phyloP scores from a whole-genome alignment of 108 stramenopile genomes.

The Conticribra guillardii region DNA sequence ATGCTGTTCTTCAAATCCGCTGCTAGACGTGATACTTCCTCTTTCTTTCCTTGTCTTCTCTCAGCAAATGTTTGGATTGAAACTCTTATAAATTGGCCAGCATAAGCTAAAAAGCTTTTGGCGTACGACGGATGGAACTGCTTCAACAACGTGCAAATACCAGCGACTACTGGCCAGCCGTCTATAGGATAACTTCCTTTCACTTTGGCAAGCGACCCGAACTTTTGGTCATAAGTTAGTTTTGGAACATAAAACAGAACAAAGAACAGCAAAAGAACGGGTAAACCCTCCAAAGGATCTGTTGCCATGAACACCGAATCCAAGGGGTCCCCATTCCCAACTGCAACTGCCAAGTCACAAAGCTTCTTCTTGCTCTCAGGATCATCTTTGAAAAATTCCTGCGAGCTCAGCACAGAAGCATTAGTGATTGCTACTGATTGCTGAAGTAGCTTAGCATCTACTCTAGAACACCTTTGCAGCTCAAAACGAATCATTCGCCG shows the following conservation, averaged over 20 bases:
- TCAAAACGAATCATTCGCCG: conserved; percentile 50
- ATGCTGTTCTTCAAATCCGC: conserved; percentile 47
- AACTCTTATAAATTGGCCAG: conserved; percentile 62
- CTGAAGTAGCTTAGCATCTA: conserved; percentile 57
- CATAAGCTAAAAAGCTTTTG: conserved; percentile 48
- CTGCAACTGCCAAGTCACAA: conserved; percentile 45
- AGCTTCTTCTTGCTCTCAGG: conserved; percentile 31
- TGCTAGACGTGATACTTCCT: conserved; percentile 37
- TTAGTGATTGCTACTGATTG: conserved; percentile 40
- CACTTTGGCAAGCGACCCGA: conserved; percentile 47
- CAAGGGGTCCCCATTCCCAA: conserved; percentile 59
- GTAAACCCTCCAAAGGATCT: conserved; percentile 58
- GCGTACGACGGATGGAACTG: conserved; percentile 67
- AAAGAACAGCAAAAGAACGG: conserved; percentile 51
- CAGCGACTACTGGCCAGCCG: conserved; percentile 61
- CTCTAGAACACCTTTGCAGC: conserved; percentile 40
- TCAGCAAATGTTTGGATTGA: conserved; percentile 29
- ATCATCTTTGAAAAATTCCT: conserved; percentile 4
- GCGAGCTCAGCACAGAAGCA: conserved; percentile 23
- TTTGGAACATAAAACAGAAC: conserved; percentile 47
- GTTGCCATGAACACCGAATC: conserved; percentile 57
- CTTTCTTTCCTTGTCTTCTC: conserved; percentile 33
- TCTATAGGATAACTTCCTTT: conserved; percentile 53
- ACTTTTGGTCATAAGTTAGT: conserved; percentile 47
- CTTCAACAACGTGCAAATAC: conserved; percentile 51